A percentile compares a stretch with the other conserved stretches of the same genome.
These are phyloP conservation scores for Chaetomidium leptoderma DNA, from an alignment of 495 filamentous ascomycete genomes.

Conservation along the genomic window DNA sequence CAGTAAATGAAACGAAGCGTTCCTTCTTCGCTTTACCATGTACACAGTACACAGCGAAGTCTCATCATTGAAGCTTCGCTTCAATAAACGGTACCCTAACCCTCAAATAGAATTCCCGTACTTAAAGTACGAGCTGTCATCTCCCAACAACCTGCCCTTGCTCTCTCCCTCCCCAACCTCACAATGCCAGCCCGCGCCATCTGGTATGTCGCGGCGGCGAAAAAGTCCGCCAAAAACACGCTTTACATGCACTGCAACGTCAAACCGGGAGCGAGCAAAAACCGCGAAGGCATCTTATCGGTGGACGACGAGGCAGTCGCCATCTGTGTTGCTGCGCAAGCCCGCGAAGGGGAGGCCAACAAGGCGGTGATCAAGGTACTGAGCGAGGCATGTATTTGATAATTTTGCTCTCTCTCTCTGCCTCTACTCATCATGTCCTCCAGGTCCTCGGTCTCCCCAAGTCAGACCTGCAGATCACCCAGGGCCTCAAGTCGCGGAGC, in stretches of 20 bases:
- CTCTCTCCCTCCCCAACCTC: too few relatives aligned
- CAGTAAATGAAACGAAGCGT: too few relatives aligned
- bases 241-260: constrained; percentile 56
- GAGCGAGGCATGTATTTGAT: constrained; percentile 48
- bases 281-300: constrained; percentile 53
- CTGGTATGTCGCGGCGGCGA: constrained; percentile 29
- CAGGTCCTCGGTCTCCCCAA: constrained; percentile 54
- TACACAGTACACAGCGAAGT: too few relatives aligned
- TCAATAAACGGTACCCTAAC: too few relatives aligned
- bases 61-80: too few relatives aligned
- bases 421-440: neutral
- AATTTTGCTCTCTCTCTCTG: neutral
- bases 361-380: constrained; percentile 59
- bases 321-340: constrained; percentile 58
- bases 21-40: too few relatives aligned
- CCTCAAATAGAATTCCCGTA: too few relatives aligned
- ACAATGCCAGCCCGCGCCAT: constrained; percentile 23
- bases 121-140: too few relatives aligned
- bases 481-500: constrained; percentile 57
- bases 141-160: too few relatives aligned
- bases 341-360: constrained; percentile 64
- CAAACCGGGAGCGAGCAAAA: constrained; percentile 59
- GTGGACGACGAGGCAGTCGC: constrained; percentile 54
- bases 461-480: constrained; percentile 58
- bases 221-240: constrained; percentile 38